Conservation (phyloP, 2,329 filamentous ascomycete species). For the Colletotrichum brevisporum region DNA sequence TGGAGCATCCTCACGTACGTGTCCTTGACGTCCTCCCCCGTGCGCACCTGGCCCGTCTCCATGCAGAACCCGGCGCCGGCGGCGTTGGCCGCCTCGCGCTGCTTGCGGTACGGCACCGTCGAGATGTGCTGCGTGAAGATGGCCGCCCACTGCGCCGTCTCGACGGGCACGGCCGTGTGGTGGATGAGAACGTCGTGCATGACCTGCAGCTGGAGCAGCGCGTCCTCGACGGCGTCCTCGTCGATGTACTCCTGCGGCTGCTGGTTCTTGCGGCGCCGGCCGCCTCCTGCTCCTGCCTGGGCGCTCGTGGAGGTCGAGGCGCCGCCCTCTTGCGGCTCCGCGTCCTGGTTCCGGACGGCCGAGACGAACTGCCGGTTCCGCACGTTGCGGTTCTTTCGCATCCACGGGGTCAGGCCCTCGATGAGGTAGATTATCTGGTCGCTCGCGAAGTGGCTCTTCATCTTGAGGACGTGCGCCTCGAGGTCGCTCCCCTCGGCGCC, state of each 20-base stretch:
- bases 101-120: conserved; percentile 78
- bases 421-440: conserved; percentile 78
- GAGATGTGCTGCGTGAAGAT: conserved; percentile 85
- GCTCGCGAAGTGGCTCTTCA: conserved; percentile 67
- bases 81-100: conserved; percentile 61
- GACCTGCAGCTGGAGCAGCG: conserved; percentile 78
- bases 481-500: conserved; percentile 64
- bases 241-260: conserved; percentile 67
- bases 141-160: conserved; percentile 81
- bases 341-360: conserved; percentile 68
- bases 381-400: conserved; percentile 76
- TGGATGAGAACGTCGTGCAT: conserved; percentile 77
- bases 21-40: conserved; percentile 75
- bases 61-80: conserved; percentile 80
- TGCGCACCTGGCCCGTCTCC: conserved; percentile 81
- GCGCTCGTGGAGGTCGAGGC: conserved; percentile 42
- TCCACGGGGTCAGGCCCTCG: conserved; percentile 76
- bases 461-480: conserved; percentile 68
- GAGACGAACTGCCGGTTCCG: conserved; percentile 78
- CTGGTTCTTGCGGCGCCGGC: conserved; percentile 57
- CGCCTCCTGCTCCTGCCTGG: conserved; percentile 27
- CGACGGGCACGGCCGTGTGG: conserved; percentile 71
- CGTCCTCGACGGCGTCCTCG: conserved; percentile 79
- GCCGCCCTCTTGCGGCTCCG: conserved; percentile 41
- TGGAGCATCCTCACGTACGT: conserved; percentile 83